Base-by-base conservation (phyloP, 1,284 basidiomycete genomes). In the Sanghuangporus baumii region DNA sequence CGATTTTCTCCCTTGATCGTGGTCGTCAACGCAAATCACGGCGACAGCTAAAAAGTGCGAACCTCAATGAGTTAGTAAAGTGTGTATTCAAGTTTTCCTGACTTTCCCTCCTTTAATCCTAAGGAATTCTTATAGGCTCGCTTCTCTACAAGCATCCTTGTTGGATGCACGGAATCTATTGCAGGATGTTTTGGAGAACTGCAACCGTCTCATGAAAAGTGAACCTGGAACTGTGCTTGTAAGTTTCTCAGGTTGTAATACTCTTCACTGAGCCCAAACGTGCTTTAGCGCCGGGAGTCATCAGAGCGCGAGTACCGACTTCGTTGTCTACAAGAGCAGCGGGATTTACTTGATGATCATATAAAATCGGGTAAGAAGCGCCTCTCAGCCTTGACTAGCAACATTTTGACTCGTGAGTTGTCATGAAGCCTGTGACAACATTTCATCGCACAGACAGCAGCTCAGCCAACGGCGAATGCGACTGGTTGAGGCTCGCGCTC, bases 51-150 rank as follows among this genome's bases (percentile, higher is more conserved):
- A 72, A 63, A 69, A 87, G 84, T 7, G 79, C 85, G 20, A 78
- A 73, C n/a, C 86, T 81, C 78, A 86, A 88, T 63, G 87, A 89
- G 65, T 74, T 92, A 31, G 81, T 86, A 66, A 86, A 85, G 89
- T 90, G 66, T 65, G 83, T 74, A 41, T 26, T 57, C 16, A 11
- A 11, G 16, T 46, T 46, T 46, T n/a, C 20, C 43, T 16, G 20
- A 11, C 9, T 12, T 46, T 2, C 2, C 16, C 20, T 8, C 43
- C 11, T 43, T 34, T 60, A 11, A 51, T 55, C 55, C 16, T 43
- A 20, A 54, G 46, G 23, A 40, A 38, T 37, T 26, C 18, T 62
- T 57, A 58, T 64, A 85, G 82, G 34, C 52, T 65, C 37, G 64
- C 59, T 18, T 62, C 64, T 36, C 46, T 65, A 36, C 64, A 65